Conservation (phyloP, 495 filamentous ascomycete species). For the Tuber indicum region DNA sequence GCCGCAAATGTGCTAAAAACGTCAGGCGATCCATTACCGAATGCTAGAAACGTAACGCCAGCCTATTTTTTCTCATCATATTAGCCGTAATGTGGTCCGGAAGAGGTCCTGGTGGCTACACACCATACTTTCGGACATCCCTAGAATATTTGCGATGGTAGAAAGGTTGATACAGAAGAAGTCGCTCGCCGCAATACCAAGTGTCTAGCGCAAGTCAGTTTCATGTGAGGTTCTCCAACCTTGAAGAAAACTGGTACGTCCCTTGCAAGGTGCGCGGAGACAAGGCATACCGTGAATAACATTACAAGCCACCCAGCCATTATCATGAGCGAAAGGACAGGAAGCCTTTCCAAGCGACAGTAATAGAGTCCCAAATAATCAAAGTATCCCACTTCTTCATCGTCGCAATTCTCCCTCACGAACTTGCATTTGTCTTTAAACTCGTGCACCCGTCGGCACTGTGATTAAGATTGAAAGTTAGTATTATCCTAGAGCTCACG, state of each 20-base stretch:
- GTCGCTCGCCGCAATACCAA: slow-evolving; percentile 96
- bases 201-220: slow-evolving; percentile 50
- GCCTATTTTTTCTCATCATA: slow-evolving; percentile 44
- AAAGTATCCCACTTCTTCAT: slow-evolving; percentile 83
- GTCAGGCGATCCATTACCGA: slow-evolving; percentile 98
- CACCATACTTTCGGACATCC: slow-evolving; percentile 83
- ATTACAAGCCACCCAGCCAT: slow-evolving; percentile 78
- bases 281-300: slow-evolving; percentile 59
- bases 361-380: slow-evolving; percentile 92
- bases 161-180: slow-evolving; percentile 97
- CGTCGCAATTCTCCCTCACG: slow-evolving; percentile 69
- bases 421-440: slow-evolving; percentile 80
- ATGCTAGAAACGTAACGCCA: slow-evolving; percentile 92
- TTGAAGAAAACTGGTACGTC: neutral
- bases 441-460: slow-evolving; percentile 77
- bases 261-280: neutral
- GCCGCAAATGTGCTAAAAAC: slow-evolving; percentile 98
- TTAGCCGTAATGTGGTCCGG: neutral
- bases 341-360: slow-evolving; percentile 63
- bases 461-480: slow-evolving; percentile 8
- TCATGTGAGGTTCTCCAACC: neutral
- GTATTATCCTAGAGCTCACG: neutral
- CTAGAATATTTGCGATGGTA: slow-evolving; percentile 78
- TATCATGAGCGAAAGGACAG: slow-evolving; percentile 68
- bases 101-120: neutral